phyloP scores from a whole-genome alignment of 2,329 filamentous ascomycete genomes.

The Hypomyces rosellus region DNA sequence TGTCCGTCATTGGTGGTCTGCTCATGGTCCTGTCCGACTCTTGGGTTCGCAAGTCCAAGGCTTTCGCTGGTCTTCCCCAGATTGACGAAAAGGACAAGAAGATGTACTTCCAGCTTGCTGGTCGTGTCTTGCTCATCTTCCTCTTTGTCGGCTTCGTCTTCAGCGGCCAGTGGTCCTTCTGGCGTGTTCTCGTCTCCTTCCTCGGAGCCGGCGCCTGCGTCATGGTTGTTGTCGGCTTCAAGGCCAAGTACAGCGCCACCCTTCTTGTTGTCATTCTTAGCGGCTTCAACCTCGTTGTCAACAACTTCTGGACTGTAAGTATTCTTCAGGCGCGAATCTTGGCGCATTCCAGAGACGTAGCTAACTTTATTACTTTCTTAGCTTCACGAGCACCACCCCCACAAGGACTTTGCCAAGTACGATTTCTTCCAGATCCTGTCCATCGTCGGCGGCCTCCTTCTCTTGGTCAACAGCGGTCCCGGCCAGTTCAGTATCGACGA shows the following conservation, averaged over 20 bases:
- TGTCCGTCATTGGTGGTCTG: constrained; percentile 93
- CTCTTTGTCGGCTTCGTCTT: constrained; percentile 96
- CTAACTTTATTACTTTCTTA: constrained; percentile 28
- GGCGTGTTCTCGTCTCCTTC: constrained; percentile 76
- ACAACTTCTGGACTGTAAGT: constrained; percentile 99
- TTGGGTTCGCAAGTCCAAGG: constrained; percentile 96
- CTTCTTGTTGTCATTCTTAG: constrained; percentile 92
- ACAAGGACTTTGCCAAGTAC: constrained; percentile 99
- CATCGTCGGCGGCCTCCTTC: constrained; percentile 91
- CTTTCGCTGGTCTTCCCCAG: constrained; percentile 86
- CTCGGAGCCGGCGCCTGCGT: constrained; percentile 86
- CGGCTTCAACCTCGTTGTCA: constrained; percentile 93
- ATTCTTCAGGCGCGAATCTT: neutral
- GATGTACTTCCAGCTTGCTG: constrained; percentile 99
- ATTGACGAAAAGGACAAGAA: constrained; percentile 99
- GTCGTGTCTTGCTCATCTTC: constrained; percentile 92
- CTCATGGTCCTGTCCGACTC: constrained; percentile 98
- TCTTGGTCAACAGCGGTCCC: constrained; percentile 97
- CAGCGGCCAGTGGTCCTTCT: constrained; percentile 85
- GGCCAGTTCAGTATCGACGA: constrained; percentile 98
- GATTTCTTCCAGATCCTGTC: constrained; percentile 99
- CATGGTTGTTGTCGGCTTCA: constrained; percentile 99
- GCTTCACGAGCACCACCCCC: constrained; percentile 95
- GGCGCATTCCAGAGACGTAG: neutral
- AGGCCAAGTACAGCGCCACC: constrained; percentile 97